Evolutionary conservation across 1,284 basidiomycete genomes (phyloP).

Genomic region (Cryptococcus sp.): DNA sequence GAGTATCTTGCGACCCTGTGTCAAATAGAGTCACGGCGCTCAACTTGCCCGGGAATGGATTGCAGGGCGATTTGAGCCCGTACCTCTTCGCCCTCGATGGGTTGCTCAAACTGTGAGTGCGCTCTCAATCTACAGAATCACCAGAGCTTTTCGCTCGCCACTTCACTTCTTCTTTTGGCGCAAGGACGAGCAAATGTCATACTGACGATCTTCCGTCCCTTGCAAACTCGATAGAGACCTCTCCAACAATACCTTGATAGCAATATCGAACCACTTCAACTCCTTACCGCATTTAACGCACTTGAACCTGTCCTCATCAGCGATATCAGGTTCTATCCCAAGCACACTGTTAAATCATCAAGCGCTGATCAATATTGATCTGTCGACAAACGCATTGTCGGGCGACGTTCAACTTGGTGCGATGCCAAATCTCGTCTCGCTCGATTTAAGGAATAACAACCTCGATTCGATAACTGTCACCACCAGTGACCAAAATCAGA

Average conservation of each 20-base stretch:
- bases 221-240: slow-evolving; percentile 15
- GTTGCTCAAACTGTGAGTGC: slow-evolving; percentile 19
- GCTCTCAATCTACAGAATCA: too few species aligned
- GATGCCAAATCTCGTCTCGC: slow-evolving; percentile 1
- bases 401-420: slow-evolving; percentile 7
- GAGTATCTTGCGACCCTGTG: slow-evolving; percentile 15
- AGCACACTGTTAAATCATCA: slow-evolving; percentile 4
- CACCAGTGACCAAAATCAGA: neutral
- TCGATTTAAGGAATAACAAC: slow-evolving; percentile 8
- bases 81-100: slow-evolving; percentile 17
- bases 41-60: slow-evolving; percentile 10
- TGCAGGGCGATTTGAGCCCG: slow-evolving; percentile 11
- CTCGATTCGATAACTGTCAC: slow-evolving; percentile 6
- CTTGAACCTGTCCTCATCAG: slow-evolving; percentile 16
- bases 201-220: neutral
- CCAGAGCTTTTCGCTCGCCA: neutral
- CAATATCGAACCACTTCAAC: slow-evolving; percentile 18
- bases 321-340: slow-evolving; percentile 15
- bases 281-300: slow-evolving; percentile 13
- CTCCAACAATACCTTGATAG: slow-evolving; percentile 17
- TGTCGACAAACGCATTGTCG: slow-evolving; percentile 16
- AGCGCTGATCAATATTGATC: slow-evolving; percentile 19
- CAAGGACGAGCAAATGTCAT: neutral
- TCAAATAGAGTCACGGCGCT: slow-evolving; percentile 12
- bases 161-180: too few species aligned